Evolutionary conservation across 805 yeast species (phyloP).

Genomic region (Candida fluviatilis): DNA sequence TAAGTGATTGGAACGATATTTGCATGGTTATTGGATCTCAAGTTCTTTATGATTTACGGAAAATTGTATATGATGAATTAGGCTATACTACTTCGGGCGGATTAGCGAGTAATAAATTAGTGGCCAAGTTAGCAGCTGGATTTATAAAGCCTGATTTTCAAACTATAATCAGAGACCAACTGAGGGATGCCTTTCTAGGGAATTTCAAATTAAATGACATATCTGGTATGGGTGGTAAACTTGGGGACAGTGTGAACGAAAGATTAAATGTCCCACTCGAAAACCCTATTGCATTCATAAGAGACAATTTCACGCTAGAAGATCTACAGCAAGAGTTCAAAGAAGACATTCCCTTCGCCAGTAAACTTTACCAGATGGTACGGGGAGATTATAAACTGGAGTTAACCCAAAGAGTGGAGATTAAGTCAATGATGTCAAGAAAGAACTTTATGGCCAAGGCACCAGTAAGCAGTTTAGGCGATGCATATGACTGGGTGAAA

Average conservation of each 20-base stretch:
- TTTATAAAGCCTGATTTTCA: constrained; percentile 83
- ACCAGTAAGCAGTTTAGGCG: constrained; percentile 47
- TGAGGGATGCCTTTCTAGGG: constrained; percentile 50
- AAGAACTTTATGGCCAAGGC: constrained; percentile 68
- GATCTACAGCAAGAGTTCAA: constrained; percentile 16
- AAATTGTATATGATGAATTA: constrained; percentile 46
- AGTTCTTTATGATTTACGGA: constrained; percentile 51
- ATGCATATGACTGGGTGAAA: constrained; percentile 71
- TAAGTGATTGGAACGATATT: constrained; percentile 73
- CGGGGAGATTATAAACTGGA: constrained; percentile 60
- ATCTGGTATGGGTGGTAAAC: constrained; percentile 89
- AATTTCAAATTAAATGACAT: constrained; percentile 67
- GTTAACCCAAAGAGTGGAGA: constrained; percentile 52
- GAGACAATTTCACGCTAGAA: constrained; percentile 41
- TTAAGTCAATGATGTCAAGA: constrained; percentile 85
- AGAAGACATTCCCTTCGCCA: constrained; percentile 48
- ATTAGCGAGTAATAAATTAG: constrained; percentile 64
- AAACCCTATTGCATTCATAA: constrained; percentile 45
- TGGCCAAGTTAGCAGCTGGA: constrained; percentile 87
- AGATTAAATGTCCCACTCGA: constrained; percentile 47
- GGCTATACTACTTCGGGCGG: constrained; percentile 93
- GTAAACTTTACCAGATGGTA: constrained; percentile 54
- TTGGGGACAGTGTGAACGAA: constrained; percentile 58
- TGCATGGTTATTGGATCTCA: constrained; percentile 63
- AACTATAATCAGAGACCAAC: constrained; percentile 56